Evolutionary conservation across 2,329 filamentous ascomycete species (phyloP).

Genomic region (Biscogniauxia marginata): DNA sequence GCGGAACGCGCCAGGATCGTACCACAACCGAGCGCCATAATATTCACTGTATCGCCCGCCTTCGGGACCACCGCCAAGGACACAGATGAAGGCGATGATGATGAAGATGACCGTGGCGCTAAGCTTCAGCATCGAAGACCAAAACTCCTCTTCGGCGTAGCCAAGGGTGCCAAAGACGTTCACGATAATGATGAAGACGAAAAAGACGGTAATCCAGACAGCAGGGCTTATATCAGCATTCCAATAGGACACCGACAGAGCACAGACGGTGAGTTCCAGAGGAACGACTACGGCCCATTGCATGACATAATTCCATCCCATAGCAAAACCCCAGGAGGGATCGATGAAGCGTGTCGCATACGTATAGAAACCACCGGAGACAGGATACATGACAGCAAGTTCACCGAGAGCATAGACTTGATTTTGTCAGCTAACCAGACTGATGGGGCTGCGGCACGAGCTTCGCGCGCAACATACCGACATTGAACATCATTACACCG

Average conservation of each 20-base stretch:
- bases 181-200: constrained; percentile 49
- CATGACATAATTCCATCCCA: constrained; percentile 46
- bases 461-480: constrained; percentile 33
- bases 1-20: constrained; percentile 57
- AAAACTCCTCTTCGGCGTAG: constrained; percentile 61
- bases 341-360: constrained; percentile 52
- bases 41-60: constrained; percentile 44
- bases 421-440: constrained; percentile 7
- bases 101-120: constrained; percentile 61
- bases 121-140: constrained; percentile 56
- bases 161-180: constrained; percentile 57
- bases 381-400: constrained; percentile 49
- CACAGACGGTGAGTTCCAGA: constrained; percentile 48
- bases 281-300: constrained; percentile 49
- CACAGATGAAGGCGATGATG: constrained; percentile 58
- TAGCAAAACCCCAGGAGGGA: constrained; percentile 45
- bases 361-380: constrained; percentile 52
- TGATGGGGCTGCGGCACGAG: neutral
- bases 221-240: constrained; percentile 41
- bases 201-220: constrained; percentile 58
- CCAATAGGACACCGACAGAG: constrained; percentile 50
- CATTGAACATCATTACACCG: constrained; percentile 60
- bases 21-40: constrained; percentile 50
- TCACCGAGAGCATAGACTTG: constrained; percentile 56
- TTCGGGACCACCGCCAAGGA: constrained; percentile 59